A percentile compares a stretch with the other conserved stretches of the same genome.
phyloP scores from a whole-genome alignment of 352 stramenopile genomes.

The Pythium guiyangense region DNA sequence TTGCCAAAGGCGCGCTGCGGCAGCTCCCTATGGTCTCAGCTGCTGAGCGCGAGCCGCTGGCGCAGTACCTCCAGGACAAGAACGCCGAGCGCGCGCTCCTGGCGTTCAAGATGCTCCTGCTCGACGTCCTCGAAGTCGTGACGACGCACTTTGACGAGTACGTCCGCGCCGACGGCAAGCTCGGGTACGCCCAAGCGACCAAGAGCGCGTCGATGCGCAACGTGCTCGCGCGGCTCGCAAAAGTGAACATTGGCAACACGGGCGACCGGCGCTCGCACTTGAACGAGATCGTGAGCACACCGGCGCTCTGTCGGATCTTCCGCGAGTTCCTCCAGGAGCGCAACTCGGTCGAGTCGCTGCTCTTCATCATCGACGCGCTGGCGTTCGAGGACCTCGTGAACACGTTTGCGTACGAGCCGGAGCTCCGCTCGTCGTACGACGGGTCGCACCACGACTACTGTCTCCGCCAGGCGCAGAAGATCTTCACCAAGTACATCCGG shows the following conservation, averaged over 20 bases:
- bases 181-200: constrained; percentile 36
- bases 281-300: constrained; percentile 46
- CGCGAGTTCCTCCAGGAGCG: constrained; percentile 47
- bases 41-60: constrained; percentile 37
- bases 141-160: constrained; percentile 56
- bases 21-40: constrained; percentile 49
- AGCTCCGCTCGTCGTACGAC: constrained; percentile 12
- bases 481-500: constrained; percentile 76
- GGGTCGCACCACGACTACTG: constrained; percentile 51
- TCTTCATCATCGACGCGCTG: constrained; percentile 66
- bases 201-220: constrained; percentile 44
- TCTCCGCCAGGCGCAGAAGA: constrained; percentile 59
- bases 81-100: constrained; percentile 39
- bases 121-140: constrained; percentile 55
- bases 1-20: constrained; percentile 28
- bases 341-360: constrained; percentile 55
- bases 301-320: constrained; percentile 46
- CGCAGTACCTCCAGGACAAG: constrained; percentile 38
- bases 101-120: constrained; percentile 56
- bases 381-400: constrained; percentile 64
- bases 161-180: constrained; percentile 27
- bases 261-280: constrained; percentile 43
- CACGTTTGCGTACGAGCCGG: constrained; percentile 24
- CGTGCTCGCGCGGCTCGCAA: constrained; percentile 43
- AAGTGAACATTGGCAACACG: constrained; percentile 25